Percentiles rank a stretch among this genome's conserved stretches.
Evolutionary conservation across 1,139 yeast species (phyloP).

Genomic region (Geotrichum klebahnii): DNA sequence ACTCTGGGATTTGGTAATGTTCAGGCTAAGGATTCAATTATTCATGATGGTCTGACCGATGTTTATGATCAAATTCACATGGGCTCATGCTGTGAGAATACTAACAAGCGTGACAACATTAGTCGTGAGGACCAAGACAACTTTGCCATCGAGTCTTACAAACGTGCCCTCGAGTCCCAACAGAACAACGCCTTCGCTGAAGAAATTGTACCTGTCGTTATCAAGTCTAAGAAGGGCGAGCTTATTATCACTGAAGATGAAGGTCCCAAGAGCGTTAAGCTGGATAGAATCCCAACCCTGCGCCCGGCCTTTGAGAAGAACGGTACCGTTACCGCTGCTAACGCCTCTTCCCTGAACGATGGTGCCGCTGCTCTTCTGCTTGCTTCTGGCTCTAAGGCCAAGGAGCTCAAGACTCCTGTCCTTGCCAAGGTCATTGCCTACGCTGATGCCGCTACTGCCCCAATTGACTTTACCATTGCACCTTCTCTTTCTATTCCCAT

Average conservation of each 20-base stretch:
- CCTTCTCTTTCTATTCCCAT: constrained; percentile 89
- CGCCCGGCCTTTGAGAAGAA: constrained; percentile 84
- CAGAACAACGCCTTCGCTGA: constrained; percentile 47
- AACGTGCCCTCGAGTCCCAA: constrained; percentile 48
- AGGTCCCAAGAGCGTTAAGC: constrained; percentile 65
- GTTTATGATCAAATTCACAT: constrained; percentile 53
- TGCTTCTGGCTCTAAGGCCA: constrained; percentile 70
- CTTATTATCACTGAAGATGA: constrained; percentile 51
- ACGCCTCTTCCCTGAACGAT: constrained; percentile 87
- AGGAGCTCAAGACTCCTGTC: constrained; percentile 58
- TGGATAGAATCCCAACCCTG: constrained; percentile 63
- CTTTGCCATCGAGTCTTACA: constrained; percentile 51
- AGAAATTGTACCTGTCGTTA: constrained; percentile 54
- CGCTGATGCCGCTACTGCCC: constrained; percentile 93
- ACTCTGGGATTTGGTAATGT: constrained; percentile 52
- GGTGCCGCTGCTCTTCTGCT: constrained; percentile 90
- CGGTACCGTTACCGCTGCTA: constrained; percentile 93
- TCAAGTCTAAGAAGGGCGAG: constrained; percentile 54
- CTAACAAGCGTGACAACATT: constrained; percentile 51
- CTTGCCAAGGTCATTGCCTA: constrained; percentile 77
- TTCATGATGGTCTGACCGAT: constrained; percentile 56
- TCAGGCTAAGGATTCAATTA: constrained; percentile 49
- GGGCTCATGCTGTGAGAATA: constrained; percentile 63
- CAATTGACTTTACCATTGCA: constrained; percentile 89
- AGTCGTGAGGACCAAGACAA: constrained; percentile 56